These are phyloP conservation scores for Entophlyctis luteolus DNA, from an alignment of 192 early-diverging fungal genomes.

Conservation along the genomic window DNA sequence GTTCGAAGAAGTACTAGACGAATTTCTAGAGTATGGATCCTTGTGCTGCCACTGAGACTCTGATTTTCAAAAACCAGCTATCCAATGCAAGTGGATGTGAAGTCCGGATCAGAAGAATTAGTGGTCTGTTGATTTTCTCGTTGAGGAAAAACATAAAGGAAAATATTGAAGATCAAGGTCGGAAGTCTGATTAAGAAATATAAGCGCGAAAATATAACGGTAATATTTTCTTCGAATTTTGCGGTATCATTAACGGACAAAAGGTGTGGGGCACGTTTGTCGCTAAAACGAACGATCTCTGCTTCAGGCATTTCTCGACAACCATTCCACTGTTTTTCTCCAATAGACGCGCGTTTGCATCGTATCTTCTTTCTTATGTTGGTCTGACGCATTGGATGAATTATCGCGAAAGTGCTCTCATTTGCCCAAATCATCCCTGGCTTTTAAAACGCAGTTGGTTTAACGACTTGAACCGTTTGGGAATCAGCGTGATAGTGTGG, in stretches of 20 bases:
- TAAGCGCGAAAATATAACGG: constrained; percentile 32
- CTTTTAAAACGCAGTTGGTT: constrained; percentile 26
- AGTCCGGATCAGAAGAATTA: constrained; percentile 37
- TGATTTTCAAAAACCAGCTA: constrained; percentile 9
- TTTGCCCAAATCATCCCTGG: constrained; percentile 38
- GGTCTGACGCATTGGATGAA: constrained; percentile 36
- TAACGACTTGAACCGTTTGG: constrained; percentile 32
- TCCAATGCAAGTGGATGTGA: constrained; percentile 52
- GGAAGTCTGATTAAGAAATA: constrained; percentile 37
- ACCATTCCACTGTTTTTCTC: constrained; percentile 45
- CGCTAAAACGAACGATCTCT: constrained; percentile 15
- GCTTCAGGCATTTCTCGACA: constrained; percentile 30
- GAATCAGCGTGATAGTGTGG: constrained; percentile 45
- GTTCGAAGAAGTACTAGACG: constrained; percentile 35
- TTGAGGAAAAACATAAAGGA: background rate
- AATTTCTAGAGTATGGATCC: constrained; percentile 30
- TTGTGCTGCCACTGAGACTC: background rate
- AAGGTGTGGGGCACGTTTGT: constrained; percentile 45
- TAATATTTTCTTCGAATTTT: background rate
- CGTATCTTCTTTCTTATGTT: constrained; percentile 25
- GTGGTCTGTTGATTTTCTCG: constrained; percentile 11
- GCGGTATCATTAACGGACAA: background rate
- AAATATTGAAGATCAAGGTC: constrained; percentile 26
- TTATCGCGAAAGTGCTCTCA: constrained; percentile 36
- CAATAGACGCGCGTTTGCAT: constrained; percentile 5